Conservation (phyloP, 805 yeast genomes). For the Metschnikowia lunata region DNA sequence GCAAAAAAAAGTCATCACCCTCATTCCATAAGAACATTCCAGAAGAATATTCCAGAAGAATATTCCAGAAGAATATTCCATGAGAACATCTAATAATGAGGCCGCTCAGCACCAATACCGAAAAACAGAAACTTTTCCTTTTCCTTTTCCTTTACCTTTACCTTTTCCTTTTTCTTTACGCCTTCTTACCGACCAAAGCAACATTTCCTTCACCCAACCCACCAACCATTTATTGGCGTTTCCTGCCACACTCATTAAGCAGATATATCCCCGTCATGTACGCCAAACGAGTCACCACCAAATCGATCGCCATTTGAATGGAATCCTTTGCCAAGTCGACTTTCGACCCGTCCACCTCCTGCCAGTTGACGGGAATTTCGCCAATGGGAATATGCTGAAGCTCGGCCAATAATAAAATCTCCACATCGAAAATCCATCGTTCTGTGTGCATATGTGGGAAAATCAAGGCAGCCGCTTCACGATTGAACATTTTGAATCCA, state of each 20-base stretch:
- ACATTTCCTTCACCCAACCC: no score
- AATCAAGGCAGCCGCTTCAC: slow-evolving; percentile 55
- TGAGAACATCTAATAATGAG: no score
- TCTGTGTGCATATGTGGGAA: slow-evolving; percentile 94
- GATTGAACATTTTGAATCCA: slow-evolving; percentile 90
- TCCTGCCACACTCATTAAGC: slow-evolving; percentile 18
- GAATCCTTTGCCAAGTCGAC: slow-evolving; percentile 89
- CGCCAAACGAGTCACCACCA: slow-evolving; percentile 86
- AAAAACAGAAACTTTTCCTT: no score
- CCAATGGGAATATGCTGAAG: slow-evolving; percentile 60
- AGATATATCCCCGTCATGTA: slow-evolving; percentile 79
- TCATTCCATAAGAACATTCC: no score
- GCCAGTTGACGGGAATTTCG: slow-evolving; percentile 93
- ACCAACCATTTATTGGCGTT: no score
- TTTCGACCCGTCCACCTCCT: slow-evolving; percentile 93
- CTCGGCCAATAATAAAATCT: slow-evolving; percentile 75
- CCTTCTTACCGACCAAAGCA: no score
- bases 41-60: no score
- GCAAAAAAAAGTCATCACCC: no score
- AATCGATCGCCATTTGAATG: slow-evolving; percentile 88
- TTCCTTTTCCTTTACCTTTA: no score
- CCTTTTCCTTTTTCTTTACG: no score
- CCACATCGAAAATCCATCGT: slow-evolving; percentile 98
- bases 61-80: no score
- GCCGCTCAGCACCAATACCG: no score